These are phyloP conservation scores for Metschnikowia cerradonensis DNA, from an alignment of 805 yeast species.

Conservation along the genomic window DNA sequence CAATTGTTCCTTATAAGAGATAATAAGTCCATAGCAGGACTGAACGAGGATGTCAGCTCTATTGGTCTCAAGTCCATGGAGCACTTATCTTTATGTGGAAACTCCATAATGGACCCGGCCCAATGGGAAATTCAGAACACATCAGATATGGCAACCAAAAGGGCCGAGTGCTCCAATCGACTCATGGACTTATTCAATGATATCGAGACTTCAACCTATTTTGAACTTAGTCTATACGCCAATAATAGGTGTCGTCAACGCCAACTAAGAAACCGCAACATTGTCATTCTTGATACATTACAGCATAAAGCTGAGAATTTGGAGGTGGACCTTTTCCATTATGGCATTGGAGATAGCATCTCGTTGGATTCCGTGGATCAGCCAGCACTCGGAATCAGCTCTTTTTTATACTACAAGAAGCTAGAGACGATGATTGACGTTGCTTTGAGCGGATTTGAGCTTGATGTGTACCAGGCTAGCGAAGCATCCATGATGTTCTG, in stretches of 20 bases:
- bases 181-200: constrained; percentile 26
- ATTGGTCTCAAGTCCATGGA: constrained; percentile 36
- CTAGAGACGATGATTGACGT: constrained; percentile 67
- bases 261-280: constrained; percentile 58
- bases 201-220: constrained; percentile 41
- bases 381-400: constrained; percentile 61
- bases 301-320: constrained; percentile 70
- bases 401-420: constrained; percentile 67
- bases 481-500: constrained; percentile 68
- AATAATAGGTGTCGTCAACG: constrained; percentile 80
- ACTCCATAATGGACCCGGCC: constrained; percentile 26
- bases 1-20: constrained; percentile 62
- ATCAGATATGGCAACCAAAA: constrained; percentile 2
- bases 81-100: constrained; percentile 36
- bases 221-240: constrained; percentile 26
- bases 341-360: constrained; percentile 36
- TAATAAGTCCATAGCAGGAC: constrained; percentile 56
- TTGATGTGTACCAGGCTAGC: constrained; percentile 66
- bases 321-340: constrained; percentile 45
- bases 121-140: constrained; percentile 18
- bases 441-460: constrained; percentile 69
- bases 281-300: constrained; percentile 67
- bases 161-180: constrained; percentile 9
- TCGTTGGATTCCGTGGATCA: constrained; percentile 18
- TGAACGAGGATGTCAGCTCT: constrained; percentile 27